phyloP scores from a whole-genome alignment of 805 yeast species.

The Lipomyces yamadae region DNA sequence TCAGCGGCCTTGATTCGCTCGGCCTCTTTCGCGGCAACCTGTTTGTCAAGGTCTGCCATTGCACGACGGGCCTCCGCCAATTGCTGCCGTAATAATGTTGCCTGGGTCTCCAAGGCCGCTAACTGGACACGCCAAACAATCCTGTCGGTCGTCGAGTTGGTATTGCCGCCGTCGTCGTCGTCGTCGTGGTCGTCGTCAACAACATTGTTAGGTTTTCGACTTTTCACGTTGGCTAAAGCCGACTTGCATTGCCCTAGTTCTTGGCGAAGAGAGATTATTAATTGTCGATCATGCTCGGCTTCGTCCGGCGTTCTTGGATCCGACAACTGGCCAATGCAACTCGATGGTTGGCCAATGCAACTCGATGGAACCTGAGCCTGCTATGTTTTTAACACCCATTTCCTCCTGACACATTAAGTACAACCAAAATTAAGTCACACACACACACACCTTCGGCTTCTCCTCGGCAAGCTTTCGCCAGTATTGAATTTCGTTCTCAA shows the following conservation, averaged over 20 bases:
- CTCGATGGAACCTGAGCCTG: not conserved
- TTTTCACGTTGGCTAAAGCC: not conserved
- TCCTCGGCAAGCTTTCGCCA: constrained; percentile 21
- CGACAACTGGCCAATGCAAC: not conserved
- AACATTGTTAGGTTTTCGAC: no score
- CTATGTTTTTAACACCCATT: not conserved
- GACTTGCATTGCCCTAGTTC: constrained; percentile 9
- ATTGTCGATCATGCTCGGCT: constrained; percentile 7
- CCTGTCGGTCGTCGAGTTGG: not conserved
- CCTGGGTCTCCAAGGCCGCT: constrained; percentile 3
- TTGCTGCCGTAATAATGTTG: not conserved
- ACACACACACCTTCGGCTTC: not conserved
- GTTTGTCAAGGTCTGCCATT: not conserved
- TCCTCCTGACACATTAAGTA: not conserved
- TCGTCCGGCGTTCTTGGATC: constrained; percentile 7
- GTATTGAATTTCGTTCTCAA: constrained; percentile 28
- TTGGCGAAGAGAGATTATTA: constrained; percentile 9
- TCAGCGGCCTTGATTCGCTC: not conserved
- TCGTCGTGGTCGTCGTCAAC: not conserved
- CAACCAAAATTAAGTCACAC: not conserved
- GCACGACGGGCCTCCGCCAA: not conserved
- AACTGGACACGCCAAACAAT: not conserved
- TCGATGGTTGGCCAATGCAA: not conserved
- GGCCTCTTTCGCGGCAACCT: not conserved
- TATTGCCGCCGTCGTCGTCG: not conserved